Evolutionary conservation across 1,139 yeast species (phyloP).

Genomic region (Geotrichum cucujoidarum): DNA sequence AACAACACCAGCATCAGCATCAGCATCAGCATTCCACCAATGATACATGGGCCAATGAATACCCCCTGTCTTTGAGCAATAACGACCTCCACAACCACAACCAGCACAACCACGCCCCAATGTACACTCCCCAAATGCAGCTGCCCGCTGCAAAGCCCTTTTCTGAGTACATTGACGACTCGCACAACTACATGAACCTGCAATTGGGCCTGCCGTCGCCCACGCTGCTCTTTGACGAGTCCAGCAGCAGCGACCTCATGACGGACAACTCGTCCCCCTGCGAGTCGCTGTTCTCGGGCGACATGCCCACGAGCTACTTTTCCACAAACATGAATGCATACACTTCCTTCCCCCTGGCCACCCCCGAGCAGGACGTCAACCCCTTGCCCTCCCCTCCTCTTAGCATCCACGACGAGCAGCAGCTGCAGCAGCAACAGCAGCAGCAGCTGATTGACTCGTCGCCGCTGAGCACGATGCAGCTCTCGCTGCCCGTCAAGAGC

Average conservation of each 20-base stretch:
- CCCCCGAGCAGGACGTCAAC: not conserved
- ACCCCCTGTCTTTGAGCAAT: too few species aligned
- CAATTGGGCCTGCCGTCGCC: slow-evolving; percentile 2
- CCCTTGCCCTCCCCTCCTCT: slow-evolving; percentile 1
- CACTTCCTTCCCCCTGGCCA: not conserved
- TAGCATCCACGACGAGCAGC: not conserved
- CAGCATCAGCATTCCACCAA: not conserved
- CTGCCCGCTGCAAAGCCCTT: not conserved
- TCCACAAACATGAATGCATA: not conserved
- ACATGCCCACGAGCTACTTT: not conserved
- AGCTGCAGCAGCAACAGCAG: too few species aligned
- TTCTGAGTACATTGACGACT: not conserved
- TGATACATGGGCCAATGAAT: too few species aligned
- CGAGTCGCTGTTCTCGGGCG: not conserved
- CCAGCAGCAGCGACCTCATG: not conserved
- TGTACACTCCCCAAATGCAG: not conserved
- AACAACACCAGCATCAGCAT: not conserved
- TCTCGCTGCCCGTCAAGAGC: not conserved
- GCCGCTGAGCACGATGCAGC: not conserved
- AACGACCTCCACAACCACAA: not conserved
- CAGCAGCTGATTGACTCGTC: too few species aligned
- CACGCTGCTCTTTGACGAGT: not conserved
- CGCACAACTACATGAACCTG: not conserved
- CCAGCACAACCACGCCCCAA: not conserved
- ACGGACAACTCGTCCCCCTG: slow-evolving; percentile 1